These are phyloP conservation scores for Kondoa malvinella DNA, from an alignment of 768 basidiomycete genomes.

Conservation along the genomic window DNA sequence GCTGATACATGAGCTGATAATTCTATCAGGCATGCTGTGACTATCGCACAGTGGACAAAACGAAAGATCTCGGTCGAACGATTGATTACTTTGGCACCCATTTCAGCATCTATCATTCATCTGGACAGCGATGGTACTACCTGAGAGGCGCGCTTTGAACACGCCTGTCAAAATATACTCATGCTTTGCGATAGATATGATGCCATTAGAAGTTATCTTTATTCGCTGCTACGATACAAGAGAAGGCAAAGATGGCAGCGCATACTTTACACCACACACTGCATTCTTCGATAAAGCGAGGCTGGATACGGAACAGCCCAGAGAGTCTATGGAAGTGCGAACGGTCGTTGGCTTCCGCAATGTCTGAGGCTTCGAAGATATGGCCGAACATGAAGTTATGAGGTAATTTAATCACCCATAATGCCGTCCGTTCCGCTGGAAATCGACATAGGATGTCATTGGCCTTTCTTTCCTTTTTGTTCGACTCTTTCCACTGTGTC, in stretches of 20 bases:
- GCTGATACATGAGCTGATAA: background rate
- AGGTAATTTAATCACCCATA: too few species aligned
- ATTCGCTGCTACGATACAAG: background rate
- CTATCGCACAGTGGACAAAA: background rate
- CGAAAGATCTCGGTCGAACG: background rate
- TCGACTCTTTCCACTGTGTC: too few species aligned
- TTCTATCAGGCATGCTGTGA: background rate
- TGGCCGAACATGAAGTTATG: too few species aligned
- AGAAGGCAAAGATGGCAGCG: background rate
- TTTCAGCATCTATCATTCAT: background rate
- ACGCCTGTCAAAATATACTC: too few species aligned
- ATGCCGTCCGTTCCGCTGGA: too few species aligned
- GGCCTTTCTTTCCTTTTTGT: too few species aligned
- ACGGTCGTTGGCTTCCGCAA: conserved; percentile 21
- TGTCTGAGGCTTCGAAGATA: too few species aligned
- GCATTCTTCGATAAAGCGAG: background rate
- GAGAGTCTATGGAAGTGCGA: background rate
- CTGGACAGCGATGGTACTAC: background rate
- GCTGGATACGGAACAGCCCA: background rate
- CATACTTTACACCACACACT: background rate
- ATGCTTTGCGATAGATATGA: background rate
- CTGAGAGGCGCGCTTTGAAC: too few species aligned
- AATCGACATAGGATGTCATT: too few species aligned
- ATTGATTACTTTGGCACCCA: background rate
- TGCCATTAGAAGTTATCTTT: background rate